Evolutionary conservation across 345 rosid species (phyloP).

Genomic region (Eutrema heterophyllum): DNA sequence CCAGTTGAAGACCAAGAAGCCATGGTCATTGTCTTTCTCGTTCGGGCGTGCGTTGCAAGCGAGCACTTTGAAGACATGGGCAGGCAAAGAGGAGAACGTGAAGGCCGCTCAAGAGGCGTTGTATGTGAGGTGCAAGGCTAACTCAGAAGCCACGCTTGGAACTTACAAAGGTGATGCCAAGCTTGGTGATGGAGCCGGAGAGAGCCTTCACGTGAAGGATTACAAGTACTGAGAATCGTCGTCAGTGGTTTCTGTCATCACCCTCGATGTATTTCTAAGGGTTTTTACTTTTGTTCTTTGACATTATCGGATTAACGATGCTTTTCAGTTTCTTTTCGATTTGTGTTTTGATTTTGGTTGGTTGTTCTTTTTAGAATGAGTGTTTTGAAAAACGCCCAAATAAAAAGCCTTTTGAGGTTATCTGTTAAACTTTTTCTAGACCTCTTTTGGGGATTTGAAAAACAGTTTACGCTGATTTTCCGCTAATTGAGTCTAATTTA

Average conservation of each 20-base stretch:
- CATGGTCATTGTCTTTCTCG: slow-evolving; percentile 90
- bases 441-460: neutral
- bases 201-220: slow-evolving; percentile 62
- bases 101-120: slow-evolving; percentile 63
- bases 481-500: neutral
- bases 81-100: slow-evolving; percentile 75
- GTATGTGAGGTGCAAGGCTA: slow-evolving; percentile 79
- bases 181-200: slow-evolving; percentile 71
- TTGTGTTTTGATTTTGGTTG: slow-evolving; percentile 22
- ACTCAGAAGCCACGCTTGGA: slow-evolving; percentile 91
- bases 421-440: neutral
- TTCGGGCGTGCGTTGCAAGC: slow-evolving; percentile 95
- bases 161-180: slow-evolving; percentile 75
- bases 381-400: slow-evolving; percentile 12
- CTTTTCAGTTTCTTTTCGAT: neutral
- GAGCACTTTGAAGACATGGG: slow-evolving; percentile 96
- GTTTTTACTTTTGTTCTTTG: neutral
- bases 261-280: slow-evolving; percentile 26
- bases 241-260: slow-evolving; percentile 2
- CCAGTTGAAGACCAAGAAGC: slow-evolving; percentile 84
- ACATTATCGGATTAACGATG: neutral
- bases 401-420: slow-evolving; percentile 20
- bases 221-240: slow-evolving; percentile 29
- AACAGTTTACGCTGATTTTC: neutral
- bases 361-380: slow-evolving; percentile 5